phyloP scores from a whole-genome alignment of 495 filamentous ascomycete species.

The Penicillium alfredii region DNA sequence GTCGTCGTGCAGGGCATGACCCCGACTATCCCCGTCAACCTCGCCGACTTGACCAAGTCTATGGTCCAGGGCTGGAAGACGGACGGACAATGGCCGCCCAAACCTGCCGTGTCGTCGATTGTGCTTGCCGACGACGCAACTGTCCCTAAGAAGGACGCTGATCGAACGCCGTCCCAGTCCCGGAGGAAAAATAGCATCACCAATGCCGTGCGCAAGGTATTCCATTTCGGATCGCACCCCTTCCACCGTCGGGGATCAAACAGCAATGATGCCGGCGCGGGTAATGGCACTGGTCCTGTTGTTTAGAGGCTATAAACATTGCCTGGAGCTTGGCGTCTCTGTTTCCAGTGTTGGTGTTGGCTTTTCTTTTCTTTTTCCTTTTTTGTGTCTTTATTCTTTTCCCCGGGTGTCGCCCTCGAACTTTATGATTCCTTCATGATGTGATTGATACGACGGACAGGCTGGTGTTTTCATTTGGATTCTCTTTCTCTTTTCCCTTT shows the following conservation, averaged over 20 bases:
- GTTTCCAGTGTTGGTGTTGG: no score
- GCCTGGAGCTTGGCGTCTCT: no score
- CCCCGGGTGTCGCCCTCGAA: no score
- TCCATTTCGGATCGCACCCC: constrained; percentile 36
- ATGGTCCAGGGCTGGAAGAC: constrained; percentile 90
- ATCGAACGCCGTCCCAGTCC: constrained; percentile 16
- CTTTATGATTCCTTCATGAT: no score
- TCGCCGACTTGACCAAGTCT: constrained; percentile 69
- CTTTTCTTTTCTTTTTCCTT: no score
- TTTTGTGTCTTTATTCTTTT: no score
- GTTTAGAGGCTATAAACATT: no score
- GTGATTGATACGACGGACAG: no score
- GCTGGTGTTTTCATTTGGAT: no score
- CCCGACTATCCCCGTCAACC: constrained; percentile 80
- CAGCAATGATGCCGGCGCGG: constrained; percentile 21
- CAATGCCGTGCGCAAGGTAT: constrained; percentile 40
- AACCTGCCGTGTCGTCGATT: constrained; percentile 32
- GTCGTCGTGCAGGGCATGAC: constrained; percentile 70
- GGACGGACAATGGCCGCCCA: constrained; percentile 92
- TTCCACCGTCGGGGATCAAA: constrained; percentile 39
- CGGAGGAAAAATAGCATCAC: constrained; percentile 36
- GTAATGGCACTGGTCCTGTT: constrained; percentile 1
- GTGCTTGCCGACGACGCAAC: constrained; percentile 31
- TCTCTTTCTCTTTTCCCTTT: no score
- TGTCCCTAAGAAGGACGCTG: constrained; percentile 18